phyloP scores from a whole-genome alignment of 1,284 basidiomycete genomes.

The Malassezia restricta region DNA sequence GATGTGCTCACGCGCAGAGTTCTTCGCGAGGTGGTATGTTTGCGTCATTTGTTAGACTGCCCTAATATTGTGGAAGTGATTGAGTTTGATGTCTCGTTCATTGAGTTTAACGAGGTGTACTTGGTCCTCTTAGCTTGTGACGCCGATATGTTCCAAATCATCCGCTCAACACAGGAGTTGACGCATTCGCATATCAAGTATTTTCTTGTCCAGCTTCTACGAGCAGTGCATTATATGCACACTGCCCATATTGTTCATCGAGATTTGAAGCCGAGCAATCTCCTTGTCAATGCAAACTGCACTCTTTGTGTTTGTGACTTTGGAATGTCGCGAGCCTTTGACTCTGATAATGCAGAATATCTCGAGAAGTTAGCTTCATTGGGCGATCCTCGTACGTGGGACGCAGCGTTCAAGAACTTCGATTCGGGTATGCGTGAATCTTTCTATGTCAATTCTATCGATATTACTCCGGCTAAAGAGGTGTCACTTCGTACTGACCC shows the following conservation, averaged over 20 bases:
- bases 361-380: neutral
- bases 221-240: constrained; percentile 43
- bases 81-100: constrained; percentile 44
- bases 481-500: neutral
- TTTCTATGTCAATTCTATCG: neutral
- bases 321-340: constrained; percentile 37
- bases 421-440: neutral
- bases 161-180: constrained; percentile 36
- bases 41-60: constrained; percentile 33
- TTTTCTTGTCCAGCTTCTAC: constrained; percentile 41
- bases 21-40: constrained; percentile 36
- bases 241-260: constrained; percentile 40
- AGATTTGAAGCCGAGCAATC: constrained; percentile 44
- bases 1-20: constrained; percentile 40
- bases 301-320: constrained; percentile 41
- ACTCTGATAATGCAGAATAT: neutral
- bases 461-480: neutral
- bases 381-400: neutral
- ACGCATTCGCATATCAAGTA: constrained; percentile 42
- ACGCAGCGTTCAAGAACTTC: neutral
- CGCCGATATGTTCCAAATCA: constrained; percentile 43
- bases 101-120: constrained; percentile 45
- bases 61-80: constrained; percentile 38
- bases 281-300: constrained; percentile 44
- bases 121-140: constrained; percentile 39